Base-by-base conservation (phyloP, 352 stramenopile genomes). In the Phytophthora megakarya region DNA sequence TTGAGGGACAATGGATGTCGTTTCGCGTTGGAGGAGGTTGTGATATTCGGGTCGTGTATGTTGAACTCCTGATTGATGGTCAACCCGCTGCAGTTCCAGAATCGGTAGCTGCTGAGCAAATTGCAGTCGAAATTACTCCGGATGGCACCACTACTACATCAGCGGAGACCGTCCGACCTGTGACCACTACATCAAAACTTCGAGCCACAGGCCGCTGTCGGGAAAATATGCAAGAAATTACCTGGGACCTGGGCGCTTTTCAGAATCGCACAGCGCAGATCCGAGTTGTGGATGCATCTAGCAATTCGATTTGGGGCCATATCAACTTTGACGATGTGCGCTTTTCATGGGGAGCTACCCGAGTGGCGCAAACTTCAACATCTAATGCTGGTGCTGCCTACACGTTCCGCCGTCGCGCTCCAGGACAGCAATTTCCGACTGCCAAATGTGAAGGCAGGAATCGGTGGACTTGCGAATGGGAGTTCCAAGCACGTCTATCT, bases 321-420 rank as follows among this genome's bases (percentile, higher is more conserved):
- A 98, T 99, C 56, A 98, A 98, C 67, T 96, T 99, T 38, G 97
- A 99, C 72, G 77, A 98, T 37, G 93, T 99, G 13, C 59, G 81
- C 2, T 99, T 99, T 63, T 90, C 80, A 52, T 99, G 96, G 96
- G 71, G 71, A 46, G 50, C 61, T 35, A 62, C 52, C 22, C 67
- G 90, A n/a, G 59, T 87, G 10, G 60, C 67, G 6, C 86, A 96
- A 62, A 51, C 80, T 2, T 77, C 75, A 22, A 93, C 82, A 1
- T 71, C 79, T 0, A 78, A 73, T n/a, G 82, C 90, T 28, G 88
- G 88, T 0, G 84, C 81, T 18, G 88, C 84, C 1, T 97, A 97
- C 60, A 74, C 80, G 12, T 96, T 94, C 57, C 79, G 86, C 7
- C 75, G 86, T 30, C 86, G 90, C 16, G 85, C 83, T 0, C 76